Conservation (phyloP, 1,284 basidiomycete genomes). For the Mycocalia duriaeana region DNA sequence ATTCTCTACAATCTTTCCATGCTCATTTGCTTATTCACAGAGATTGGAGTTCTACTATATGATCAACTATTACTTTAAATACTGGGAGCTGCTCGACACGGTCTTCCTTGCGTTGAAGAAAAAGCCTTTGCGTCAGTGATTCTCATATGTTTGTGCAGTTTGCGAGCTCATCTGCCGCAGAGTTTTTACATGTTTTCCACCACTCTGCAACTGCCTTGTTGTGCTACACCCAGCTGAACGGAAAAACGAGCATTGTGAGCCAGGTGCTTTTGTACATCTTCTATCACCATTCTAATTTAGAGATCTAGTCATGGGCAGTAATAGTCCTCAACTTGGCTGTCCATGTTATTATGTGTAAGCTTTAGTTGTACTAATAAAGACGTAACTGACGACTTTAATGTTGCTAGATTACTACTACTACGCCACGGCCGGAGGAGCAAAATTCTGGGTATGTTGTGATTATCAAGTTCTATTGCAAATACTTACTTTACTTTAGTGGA, state of each 20-base stretch:
- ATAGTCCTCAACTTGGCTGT: slow-evolving; percentile 91
- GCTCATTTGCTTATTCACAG: slow-evolving; percentile 31
- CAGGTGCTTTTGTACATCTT: too few relatives aligned
- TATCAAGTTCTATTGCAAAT: slow-evolving; percentile 6
- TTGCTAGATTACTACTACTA: slow-evolving; percentile 91
- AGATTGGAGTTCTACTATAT: slow-evolving; percentile 92
- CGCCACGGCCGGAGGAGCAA: slow-evolving; percentile 91
- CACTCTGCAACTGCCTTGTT: slow-evolving; percentile 97
- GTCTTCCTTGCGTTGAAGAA: slow-evolving; percentile 98
- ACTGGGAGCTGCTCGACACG: slow-evolving; percentile 91
- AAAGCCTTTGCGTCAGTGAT: slow-evolving; percentile 81
- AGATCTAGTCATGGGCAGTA: slow-evolving; percentile 90
- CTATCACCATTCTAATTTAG: too few relatives aligned
- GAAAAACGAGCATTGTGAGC: slow-evolving; percentile 83
- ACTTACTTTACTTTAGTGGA: slow-evolving; percentile 63
- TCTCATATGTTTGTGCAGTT: slow-evolving; percentile 5
- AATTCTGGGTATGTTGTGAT: slow-evolving; percentile 78
- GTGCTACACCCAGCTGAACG: slow-evolving; percentile 92
- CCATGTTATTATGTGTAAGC: slow-evolving; percentile 97
- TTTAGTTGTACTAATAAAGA: not conserved
- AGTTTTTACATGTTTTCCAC: slow-evolving; percentile 97
- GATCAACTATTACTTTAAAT: slow-evolving; percentile 98
- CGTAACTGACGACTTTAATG: not conserved
- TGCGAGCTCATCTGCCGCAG: slow-evolving; percentile 34
- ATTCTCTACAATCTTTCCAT: slow-evolving; percentile 12